Percentiles rank a stretch among this genome's conserved stretches.
Evolutionary conservation across 306 rosid genomes (phyloP).

Genomic region (Parietaria judaica): DNA sequence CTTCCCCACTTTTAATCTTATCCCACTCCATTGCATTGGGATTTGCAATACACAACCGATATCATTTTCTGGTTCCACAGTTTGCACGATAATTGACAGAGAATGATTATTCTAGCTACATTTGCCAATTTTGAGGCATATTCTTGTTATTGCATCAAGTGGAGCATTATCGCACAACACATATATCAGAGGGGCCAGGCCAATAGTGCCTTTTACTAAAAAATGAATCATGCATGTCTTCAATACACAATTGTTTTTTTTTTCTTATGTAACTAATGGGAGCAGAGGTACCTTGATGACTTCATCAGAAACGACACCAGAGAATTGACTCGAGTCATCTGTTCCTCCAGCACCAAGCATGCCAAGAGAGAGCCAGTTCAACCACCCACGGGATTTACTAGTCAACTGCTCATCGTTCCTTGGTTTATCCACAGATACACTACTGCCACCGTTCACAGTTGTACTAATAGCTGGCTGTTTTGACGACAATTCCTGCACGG

Average conservation of each 20-base stretch:
- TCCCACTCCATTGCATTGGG: too few relatives aligned
- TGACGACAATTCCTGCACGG: slow-evolving; percentile 47
- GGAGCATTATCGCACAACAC: too few relatives aligned
- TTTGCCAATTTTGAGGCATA: too few relatives aligned
- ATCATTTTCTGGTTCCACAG: too few relatives aligned
- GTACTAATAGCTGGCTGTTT: slow-evolving; percentile 32
- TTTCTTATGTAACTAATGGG: slow-evolving; percentile 9
- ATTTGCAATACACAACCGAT: too few relatives aligned
- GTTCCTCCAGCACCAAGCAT: slow-evolving; percentile 99
- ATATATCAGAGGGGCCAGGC: too few relatives aligned
- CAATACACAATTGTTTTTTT: background rate
- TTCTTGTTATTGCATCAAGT: too few relatives aligned
- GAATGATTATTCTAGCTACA: too few relatives aligned
- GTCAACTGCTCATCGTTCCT: slow-evolving; percentile 44
- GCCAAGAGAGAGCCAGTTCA: slow-evolving; percentile 95
- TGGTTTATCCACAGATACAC: slow-evolving; percentile 39
- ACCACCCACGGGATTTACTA: slow-evolving; percentile 78
- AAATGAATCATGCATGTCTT: too few relatives aligned
- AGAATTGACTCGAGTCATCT: slow-evolving; percentile 87
- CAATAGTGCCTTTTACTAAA: too few relatives aligned
- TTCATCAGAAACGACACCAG: slow-evolving; percentile 92
- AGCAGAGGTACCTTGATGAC: slow-evolving; percentile 58
- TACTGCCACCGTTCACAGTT: slow-evolving; percentile 19
- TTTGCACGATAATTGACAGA: too few relatives aligned
- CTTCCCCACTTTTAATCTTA: too few relatives aligned